Evolutionary conservation across 176 grass and related monocot genomes (phyloP).

Genomic region (Triticum turgidum): DNA sequence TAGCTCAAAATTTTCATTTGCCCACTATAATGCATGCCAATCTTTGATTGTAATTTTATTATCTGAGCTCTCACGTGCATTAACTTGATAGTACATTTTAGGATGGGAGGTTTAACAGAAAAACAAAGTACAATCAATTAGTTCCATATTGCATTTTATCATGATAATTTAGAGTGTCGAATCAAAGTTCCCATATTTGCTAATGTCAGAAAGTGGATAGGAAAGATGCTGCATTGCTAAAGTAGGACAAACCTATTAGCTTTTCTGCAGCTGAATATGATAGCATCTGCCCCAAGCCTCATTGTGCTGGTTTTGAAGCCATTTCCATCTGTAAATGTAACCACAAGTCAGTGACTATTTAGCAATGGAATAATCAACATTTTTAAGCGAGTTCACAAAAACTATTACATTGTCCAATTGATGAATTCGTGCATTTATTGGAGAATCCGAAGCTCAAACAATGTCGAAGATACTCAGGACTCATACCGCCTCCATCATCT

Average conservation of each 20-base stretch:
- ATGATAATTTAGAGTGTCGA: background rate
- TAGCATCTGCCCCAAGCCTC: slow-evolving; percentile 80
- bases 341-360: slow-evolving; percentile 29
- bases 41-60: background rate
- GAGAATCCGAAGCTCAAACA: slow-evolving; percentile 92
- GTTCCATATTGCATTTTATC: background rate
- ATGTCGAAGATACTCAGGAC: slow-evolving; percentile 52
- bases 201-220: background rate
- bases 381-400: slow-evolving; percentile 5
- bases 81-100: background rate
- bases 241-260: slow-evolving; percentile 45
- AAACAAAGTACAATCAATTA: background rate
- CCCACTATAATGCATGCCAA: background rate
- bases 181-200: background rate
- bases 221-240: background rate
- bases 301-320: slow-evolving; percentile 92
- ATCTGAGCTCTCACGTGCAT: background rate
- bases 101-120: background rate
- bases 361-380: background rate
- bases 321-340: slow-evolving; percentile 65
- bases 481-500: slow-evolving; percentile 87
- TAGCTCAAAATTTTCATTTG: background rate
- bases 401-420: slow-evolving; percentile 64
- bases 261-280: slow-evolving; percentile 63
- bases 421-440: slow-evolving; percentile 48